These are phyloP conservation scores for Rhodotorula diobovata DNA, from an alignment of 768 basidiomycete species.

Conservation along the genomic window DNA sequence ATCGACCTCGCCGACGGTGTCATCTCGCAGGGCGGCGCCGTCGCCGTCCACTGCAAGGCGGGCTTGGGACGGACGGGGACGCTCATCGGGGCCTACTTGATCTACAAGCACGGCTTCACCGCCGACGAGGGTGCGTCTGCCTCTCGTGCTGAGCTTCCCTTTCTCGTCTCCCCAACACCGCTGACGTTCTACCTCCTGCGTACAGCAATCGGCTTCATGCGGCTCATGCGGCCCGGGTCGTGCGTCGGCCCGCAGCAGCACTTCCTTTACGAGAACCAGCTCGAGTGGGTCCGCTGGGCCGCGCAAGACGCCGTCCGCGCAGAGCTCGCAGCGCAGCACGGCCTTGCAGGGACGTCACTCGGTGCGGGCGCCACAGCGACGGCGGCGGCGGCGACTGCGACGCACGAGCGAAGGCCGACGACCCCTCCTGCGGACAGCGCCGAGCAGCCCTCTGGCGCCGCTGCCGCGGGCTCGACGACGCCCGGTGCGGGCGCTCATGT, in stretches of 20 bases:
- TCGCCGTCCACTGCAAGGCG: constrained; percentile 73
- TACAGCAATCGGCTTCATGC: constrained; percentile 97
- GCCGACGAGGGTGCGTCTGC: constrained; percentile 50
- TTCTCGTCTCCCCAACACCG: no score
- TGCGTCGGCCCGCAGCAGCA: constrained; percentile 63
- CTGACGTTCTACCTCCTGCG: constrained; percentile 44
- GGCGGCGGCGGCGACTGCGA: background rate
- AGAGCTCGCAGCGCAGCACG: constrained; percentile 12
- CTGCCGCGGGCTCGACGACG: background rate
- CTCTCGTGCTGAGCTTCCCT: background rate
- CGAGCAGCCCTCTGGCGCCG: background rate
- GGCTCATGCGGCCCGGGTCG: constrained; percentile 88
- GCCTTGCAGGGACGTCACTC: background rate
- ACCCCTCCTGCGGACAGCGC: constrained; percentile 49
- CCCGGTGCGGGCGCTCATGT: no score
- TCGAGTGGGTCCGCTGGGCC: constrained; percentile 91
- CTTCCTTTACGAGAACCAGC: constrained; percentile 88
- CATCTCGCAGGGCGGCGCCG: constrained; percentile 58
- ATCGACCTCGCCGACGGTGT: constrained; percentile 76
- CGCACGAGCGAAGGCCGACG: constrained; percentile 64
- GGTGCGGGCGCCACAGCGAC: background rate
- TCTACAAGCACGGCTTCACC: constrained; percentile 98
- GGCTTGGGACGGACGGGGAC: constrained; percentile 95
- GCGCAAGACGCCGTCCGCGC: constrained; percentile 60
- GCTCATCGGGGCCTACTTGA: constrained; percentile 92